Evolutionary conservation across 345 rosid species (phyloP), one percentile per base, ranked within the genome.

Genomic region (Camelina sativa): DNA sequence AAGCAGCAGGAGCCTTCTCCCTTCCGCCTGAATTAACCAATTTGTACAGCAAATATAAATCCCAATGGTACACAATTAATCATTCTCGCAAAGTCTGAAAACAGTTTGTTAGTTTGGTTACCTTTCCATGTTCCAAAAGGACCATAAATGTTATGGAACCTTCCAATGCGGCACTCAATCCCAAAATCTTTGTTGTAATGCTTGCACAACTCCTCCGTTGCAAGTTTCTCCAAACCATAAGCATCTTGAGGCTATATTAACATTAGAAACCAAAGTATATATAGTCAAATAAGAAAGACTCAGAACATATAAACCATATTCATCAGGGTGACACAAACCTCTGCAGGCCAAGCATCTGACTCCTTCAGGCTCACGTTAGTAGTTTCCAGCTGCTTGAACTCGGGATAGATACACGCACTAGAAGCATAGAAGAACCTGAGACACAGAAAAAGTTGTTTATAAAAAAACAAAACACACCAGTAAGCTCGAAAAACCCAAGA

Each of bases 81-180:
- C 1, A 7, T 11, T 22, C 1, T 9, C 12, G 28, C 56, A 32
- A 22, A 65, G 35, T 4, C 58, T n/a, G 6, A 23, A 69, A 7
- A 62, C 43, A 23, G 65, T 54, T 20, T 61, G 19, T 60, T 19
- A 38, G 19, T 40, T 28, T 48, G 53, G 50, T 69, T 70, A 86
- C 99, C 99, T 84, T 96, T 96, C 99, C 98, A 96, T 65, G 98
- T 92, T 64, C 98, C 98, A 67, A 96, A 96, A 71, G 98, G 99
- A 63, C 99, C 99, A 40, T 96, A 96, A 54, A 96, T 96, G 89
- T 92, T 96, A 71, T 96, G 98, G 83, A 96, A 92, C 79, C 97
- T 85, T 84, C 98, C 98, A 81, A 89, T 72, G 15, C 98, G 92
- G 65, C 99, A 95, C 81, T 95, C 97, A 53, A 92, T 88, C 52